A percentile compares a stretch with the other conserved stretches of the same genome.
Evolutionary conservation across 2,329 filamentous ascomycete species (phyloP).

Genomic region (Talaromyces albobiverticillius): DNA sequence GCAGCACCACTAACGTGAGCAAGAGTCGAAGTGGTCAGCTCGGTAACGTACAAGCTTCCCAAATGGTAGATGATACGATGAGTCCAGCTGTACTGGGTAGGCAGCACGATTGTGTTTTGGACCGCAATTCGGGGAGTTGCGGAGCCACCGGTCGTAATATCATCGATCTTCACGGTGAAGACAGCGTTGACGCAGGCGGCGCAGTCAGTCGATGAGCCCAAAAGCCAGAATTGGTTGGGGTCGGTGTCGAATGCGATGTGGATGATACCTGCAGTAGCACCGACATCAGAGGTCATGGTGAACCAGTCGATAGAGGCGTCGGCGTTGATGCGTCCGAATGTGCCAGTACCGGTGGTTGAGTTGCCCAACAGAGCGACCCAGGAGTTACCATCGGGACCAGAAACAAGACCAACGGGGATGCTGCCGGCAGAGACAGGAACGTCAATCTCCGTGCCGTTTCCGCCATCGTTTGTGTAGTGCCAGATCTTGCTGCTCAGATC

Average conservation of each 20-base stretch:
- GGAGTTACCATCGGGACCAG: not conserved
- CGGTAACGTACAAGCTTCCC: constrained; percentile 1
- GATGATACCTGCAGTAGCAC: not conserved
- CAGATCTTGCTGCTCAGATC: constrained; percentile 8
- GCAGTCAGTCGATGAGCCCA: not conserved
- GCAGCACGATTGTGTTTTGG: constrained; percentile 4
- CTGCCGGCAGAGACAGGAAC: not conserved
- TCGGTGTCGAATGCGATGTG: not conserved
- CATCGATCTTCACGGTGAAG: not conserved
- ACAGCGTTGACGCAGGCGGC: not conserved
- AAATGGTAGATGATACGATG: constrained; percentile 3
- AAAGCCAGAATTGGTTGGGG: not conserved
- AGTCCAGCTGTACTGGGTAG: constrained; percentile 3
- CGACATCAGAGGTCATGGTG: not conserved
- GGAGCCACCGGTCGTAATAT: not conserved
- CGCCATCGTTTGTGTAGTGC: constrained; percentile 2
- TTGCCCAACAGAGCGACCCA: not conserved
- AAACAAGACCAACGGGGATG: not conserved
- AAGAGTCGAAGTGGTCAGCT: constrained; percentile 1
- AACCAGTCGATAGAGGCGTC: not conserved
- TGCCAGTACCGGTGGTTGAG: not conserved
- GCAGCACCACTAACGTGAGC: not conserved
- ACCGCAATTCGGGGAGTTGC: not conserved
- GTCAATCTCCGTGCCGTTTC: not conserved
- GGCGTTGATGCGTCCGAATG: not conserved